Percentiles rank a stretch among this genome's conserved stretches.
Evolutionary conservation across 371 early-diverging fungal genomes (phyloP).

Genomic region (Mucor lusitanicus): DNA sequence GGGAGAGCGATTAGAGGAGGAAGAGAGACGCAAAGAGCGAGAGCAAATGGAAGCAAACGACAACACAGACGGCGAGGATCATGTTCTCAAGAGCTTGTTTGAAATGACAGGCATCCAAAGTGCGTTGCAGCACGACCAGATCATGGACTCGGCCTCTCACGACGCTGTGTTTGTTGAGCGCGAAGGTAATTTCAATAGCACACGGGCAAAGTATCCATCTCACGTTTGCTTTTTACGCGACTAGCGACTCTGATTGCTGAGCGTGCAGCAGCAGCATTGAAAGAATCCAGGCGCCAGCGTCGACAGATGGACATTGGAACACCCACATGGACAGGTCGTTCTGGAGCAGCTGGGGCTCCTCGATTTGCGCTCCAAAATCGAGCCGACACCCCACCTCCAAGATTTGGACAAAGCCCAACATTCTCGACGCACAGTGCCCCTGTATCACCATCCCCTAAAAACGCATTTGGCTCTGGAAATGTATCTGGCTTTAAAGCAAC

Average conservation of each 20-base stretch:
- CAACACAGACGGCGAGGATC: conserved; percentile 28
- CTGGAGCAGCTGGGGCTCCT: conserved; percentile 65
- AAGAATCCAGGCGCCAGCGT: conserved; percentile 48
- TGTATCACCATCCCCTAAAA: conserved; percentile 17
- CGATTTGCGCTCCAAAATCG: conserved; percentile 6
- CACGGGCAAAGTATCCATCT: not conserved
- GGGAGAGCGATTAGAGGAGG: conserved; percentile 25
- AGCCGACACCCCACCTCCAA: conserved; percentile 39
- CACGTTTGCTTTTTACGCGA: not conserved
- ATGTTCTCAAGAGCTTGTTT: conserved; percentile 74
- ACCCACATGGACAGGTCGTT: conserved; percentile 75
- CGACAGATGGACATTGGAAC: conserved; percentile 43
- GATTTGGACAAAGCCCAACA: conserved; percentile 38
- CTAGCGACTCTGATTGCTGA: conserved; percentile 58
- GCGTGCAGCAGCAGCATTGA: conserved; percentile 56
- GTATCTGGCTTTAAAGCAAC: conserved; percentile 41
- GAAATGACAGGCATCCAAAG: conserved; percentile 84
- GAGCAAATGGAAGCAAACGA: conserved; percentile 19
- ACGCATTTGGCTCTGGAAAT: conserved; percentile 39
- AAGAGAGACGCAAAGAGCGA: conserved; percentile 19
- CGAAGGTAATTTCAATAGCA: conserved; percentile 56
- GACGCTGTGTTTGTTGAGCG: conserved; percentile 71
- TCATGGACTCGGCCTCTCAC: conserved; percentile 69
- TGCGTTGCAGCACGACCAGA: conserved; percentile 85
- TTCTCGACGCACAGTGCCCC: conserved; percentile 24